Base-by-base conservation (phyloP, 1,284 basidiomycete genomes). In the Boletus hoseneyae region DNA sequence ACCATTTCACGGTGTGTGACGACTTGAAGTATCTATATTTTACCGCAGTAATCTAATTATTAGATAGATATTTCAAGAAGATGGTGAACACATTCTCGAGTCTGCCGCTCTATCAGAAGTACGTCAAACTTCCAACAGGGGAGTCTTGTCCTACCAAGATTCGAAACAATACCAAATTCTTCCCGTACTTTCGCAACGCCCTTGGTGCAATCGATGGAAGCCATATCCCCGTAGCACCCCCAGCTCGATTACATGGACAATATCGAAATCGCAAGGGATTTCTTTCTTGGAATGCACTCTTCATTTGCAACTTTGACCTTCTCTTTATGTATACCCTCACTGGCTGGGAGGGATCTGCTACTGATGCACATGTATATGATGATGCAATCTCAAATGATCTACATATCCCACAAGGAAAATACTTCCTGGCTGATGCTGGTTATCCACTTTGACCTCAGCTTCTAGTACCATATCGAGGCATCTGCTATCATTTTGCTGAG, bases 191-290 rank as follows among this genome's bases (percentile, higher is more conserved):
- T 33, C 39, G 40, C 32, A 21, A 54, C 15, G 12, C 30, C 3
- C 6, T 51, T 5, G 33, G 49, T 6, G 42, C 30, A 9, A 42
- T 54, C 6, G 37, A 51, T 32, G 45, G 50, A 2, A 54, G 49
- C 34, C 52, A 54, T 8, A 44, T 9, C n/a, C 39, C 9, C 9
- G 15, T 2, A 6, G 29, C 1, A 15, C 2, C 23, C 5, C 35
- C 13, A 11, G 19, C 37, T 7, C 21, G 15, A 15, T 15, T n/a
- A 3, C 12, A 11, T 10, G 16, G 11, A 8, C 37, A 23, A 7
- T 50, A 19, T 25, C 27, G 51, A 5, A 61, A 61, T 37, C n/a
- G 42, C 2, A 63, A 63, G 30, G 59, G 57, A 0, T 42, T 36
- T 11, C 6, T 52, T 0, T 50, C 39, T 1, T 51, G 55, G 10